Evolutionary conservation across 1,284 basidiomycete genomes (phyloP), one percentile per base, ranked within the genome.

Genomic region (Marasmius oreades): DNA sequence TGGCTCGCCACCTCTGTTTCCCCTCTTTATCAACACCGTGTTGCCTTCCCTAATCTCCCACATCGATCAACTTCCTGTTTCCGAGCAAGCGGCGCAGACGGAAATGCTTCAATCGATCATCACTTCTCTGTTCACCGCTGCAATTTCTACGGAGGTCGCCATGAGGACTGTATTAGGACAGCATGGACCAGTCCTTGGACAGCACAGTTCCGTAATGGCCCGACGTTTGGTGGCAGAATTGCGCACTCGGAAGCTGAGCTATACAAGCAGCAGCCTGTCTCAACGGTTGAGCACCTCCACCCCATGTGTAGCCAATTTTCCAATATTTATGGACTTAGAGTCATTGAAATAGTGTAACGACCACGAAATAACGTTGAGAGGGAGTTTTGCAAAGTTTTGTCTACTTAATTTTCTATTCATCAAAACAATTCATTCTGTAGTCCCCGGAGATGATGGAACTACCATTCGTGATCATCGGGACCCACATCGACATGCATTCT

Each of bases 401-500:
- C 51, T 58, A 53, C 46, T 52, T 23, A 48, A 47, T 24, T 51
- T 39, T 31, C 18, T 34, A 47, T 34, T 43, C 23, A 46, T n/a
- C 45, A 48, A 53, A 39, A 33, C 39, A 22, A 37, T 34, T 24
- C n/a, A 31, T n/a, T 22, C 73, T 67, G 81, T 24, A 75, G 83
- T 36, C 79, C 74, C 2, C 69, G 58, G 20, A 74, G 20, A 48
- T 11, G 77, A 75, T 39, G 84, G 84, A 33, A 85, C 82, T 79
- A 51, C 26, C 11, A 11, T 22, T 36, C 54, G 55, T 54, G 24
- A 52, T 58, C 28, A 16, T 7, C 24, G 20, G 56, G n/a, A 82
- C 89, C 76, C 68, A 92, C 89, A 89, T 69, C 90, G 92, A 68
- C 90, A 92, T 1, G 88, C 81, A 61, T 90, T 85, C 65, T 90